Percentiles rank a stretch among this genome's conserved stretches.
Conservation (phyloP, 169 alveolate genomes). For the Plasmodium coatneyi region DNA sequence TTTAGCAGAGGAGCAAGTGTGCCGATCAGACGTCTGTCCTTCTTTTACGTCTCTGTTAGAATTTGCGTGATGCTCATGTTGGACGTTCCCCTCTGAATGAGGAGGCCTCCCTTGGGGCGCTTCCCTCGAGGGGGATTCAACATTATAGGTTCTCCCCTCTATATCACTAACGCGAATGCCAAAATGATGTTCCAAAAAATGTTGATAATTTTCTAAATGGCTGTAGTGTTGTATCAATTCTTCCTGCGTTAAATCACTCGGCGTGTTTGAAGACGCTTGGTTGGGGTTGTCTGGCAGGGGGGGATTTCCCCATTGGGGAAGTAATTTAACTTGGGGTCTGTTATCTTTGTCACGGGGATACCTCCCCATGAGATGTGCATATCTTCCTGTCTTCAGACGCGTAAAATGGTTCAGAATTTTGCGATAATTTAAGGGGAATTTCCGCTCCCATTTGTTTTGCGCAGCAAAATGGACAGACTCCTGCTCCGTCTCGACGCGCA, state of each 20-base stretch:
- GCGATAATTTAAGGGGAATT: neutral
- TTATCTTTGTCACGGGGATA: neutral
- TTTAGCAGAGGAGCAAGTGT: conserved; percentile 4
- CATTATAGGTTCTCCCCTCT: neutral
- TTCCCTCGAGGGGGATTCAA: neutral
- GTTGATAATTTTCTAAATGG: conserved; percentile 40
- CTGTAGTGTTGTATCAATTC: conserved; percentile 66
- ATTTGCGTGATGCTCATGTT: neutral
- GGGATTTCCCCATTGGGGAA: neutral
- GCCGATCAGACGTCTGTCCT: neutral
- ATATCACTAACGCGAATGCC: neutral
- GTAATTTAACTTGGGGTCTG: neutral
- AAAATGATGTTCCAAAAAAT: conserved; percentile 13
- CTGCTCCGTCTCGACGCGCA: neutral
- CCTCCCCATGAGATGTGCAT: neutral
- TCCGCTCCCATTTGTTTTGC: neutral
- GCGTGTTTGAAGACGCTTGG: neutral
- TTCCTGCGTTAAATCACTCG: neutral
- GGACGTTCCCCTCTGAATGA: neutral
- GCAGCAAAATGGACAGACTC: neutral
- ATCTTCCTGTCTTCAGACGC: neutral
- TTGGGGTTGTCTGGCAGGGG: neutral
- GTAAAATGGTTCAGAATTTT: neutral
- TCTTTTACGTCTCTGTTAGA: neutral
- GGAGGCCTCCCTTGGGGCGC: neutral